A percentile compares a stretch with the other conserved stretches of the same genome.
These are phyloP conservation scores for Kandelia obovata DNA, from an alignment of 345 rosid genomes.

Conservation along the genomic window DNA sequence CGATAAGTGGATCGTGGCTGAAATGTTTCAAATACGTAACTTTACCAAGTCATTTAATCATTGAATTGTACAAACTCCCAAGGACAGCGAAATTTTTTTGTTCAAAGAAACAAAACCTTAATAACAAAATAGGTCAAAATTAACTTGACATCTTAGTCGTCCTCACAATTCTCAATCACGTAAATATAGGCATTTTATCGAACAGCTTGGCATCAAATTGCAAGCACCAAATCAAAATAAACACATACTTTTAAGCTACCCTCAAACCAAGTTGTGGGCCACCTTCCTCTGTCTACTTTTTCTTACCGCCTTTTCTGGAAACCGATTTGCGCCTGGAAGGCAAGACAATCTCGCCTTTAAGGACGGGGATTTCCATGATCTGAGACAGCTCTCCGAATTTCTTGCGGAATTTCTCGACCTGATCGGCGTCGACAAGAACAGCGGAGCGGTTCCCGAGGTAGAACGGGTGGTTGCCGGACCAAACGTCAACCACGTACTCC, in stretches of 20 bases:
- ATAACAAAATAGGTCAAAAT: too few species aligned
- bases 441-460: conserved; percentile 76
- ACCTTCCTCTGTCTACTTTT: conserved; percentile 8
- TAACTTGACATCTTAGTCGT: background rate
- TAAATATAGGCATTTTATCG: conserved; percentile 7
- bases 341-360: conserved; percentile 74
- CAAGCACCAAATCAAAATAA: background rate
- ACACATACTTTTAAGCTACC: background rate
- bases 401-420: conserved; percentile 91
- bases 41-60: too few species aligned
- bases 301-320: conserved; percentile 34
- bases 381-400: conserved; percentile 58
- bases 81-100: too few species aligned
- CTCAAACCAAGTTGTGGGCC: background rate
- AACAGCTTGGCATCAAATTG: background rate
- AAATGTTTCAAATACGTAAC: too few species aligned
- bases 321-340: conserved; percentile 51
- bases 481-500: conserved; percentile 88
- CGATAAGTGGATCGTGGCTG: too few species aligned
- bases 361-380: conserved; percentile 81
- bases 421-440: conserved; percentile 61
- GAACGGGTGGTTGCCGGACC: conserved; percentile 97
- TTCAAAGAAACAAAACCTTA: too few species aligned
- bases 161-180: background rate
- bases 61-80: too few species aligned